phyloP scores from a whole-genome alignment of 768 basidiomycete species.

The Galerina marginata region DNA sequence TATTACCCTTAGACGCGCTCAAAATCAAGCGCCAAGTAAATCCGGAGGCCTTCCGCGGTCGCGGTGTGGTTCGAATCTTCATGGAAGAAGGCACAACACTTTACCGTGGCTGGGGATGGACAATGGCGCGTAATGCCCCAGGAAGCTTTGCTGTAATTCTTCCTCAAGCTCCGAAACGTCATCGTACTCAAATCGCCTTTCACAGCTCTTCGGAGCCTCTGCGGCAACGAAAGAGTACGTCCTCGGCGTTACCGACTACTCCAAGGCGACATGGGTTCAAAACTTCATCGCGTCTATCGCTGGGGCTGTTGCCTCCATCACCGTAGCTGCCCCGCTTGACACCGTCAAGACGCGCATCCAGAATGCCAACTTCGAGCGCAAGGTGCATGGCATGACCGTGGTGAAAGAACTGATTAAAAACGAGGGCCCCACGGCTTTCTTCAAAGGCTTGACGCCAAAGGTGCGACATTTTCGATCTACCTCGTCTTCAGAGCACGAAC shows the following conservation, averaged over 20 bases:
- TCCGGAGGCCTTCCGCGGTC: slow-evolving; percentile 96
- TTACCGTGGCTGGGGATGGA: slow-evolving; percentile 99
- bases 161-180: not conserved
- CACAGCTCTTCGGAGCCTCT: slow-evolving; percentile 95
- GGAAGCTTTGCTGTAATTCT: slow-evolving; percentile 88
- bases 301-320: slow-evolving; percentile 94
- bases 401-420: slow-evolving; percentile 85
- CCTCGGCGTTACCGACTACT: slow-evolving; percentile 89
- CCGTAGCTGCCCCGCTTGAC: slow-evolving; percentile 94
- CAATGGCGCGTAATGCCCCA: slow-evolving; percentile 96
- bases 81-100: slow-evolving; percentile 90
- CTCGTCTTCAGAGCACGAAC: slow-evolving; percentile 27
- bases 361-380: slow-evolving; percentile 94
- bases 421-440: slow-evolving; percentile 85
- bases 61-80: slow-evolving; percentile 88
- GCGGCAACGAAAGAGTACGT: slow-evolving; percentile 94
- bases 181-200: not conserved
- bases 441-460: slow-evolving; percentile 98
- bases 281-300: slow-evolving; percentile 96
- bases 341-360: slow-evolving; percentile 98
- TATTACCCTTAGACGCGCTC: slow-evolving; percentile 95
- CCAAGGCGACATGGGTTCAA: slow-evolving; percentile 94
- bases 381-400: slow-evolving; percentile 80
- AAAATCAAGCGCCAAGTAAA: slow-evolving; percentile 99
- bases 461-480: slow-evolving; percentile 46